Conservation (phyloP, 345 rosid species). For the Pelargonium nanum region DNA sequence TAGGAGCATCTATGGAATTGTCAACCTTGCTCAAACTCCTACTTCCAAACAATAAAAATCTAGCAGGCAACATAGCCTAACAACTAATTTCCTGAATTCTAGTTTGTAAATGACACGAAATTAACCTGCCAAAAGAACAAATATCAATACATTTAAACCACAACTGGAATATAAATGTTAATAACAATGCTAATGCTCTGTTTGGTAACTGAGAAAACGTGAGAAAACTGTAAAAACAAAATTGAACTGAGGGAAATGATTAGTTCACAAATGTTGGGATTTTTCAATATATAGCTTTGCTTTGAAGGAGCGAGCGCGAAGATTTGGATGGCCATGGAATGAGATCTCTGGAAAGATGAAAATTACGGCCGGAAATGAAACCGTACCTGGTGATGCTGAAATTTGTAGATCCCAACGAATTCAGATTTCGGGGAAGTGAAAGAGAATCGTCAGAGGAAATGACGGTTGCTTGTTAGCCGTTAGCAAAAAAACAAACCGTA, state of each 20-base stretch:
- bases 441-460: no score
- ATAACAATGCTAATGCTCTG: background rate
- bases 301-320: background rate
- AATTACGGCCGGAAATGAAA: background rate
- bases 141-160: no score
- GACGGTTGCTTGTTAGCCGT: no score
- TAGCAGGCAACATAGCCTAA: conserved; percentile 25
- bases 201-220: background rate
- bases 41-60: conserved; percentile 39
- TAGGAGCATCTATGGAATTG: conserved; percentile 9
- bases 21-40: conserved; percentile 22
- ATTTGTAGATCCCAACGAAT: background rate
- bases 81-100: background rate
- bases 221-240: background rate
- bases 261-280: background rate
- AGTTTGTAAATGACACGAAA: background rate
- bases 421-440: background rate
- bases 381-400: background rate
- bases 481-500: no score
- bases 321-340: background rate
- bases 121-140: background rate
- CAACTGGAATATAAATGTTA: background rate
- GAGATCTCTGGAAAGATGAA: background rate
- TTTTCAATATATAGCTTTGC: background rate
- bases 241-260: background rate